phyloP scores from a whole-genome alignment of 805 yeast species.

The Yamadazyma akitaensis region DNA sequence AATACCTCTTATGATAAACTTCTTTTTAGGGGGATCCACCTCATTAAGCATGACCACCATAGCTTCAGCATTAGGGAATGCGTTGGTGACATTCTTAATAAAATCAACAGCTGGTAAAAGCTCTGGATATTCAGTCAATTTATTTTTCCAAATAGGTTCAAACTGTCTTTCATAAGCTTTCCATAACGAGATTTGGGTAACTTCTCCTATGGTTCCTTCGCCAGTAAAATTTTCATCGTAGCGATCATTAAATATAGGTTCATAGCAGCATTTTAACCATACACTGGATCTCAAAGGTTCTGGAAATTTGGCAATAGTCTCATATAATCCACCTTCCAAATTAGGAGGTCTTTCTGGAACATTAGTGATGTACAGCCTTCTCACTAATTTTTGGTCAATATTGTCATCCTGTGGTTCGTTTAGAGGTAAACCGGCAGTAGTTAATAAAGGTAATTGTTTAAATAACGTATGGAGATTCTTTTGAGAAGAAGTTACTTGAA shows the following conservation, averaged over 20 bases:
- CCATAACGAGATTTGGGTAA: conserved; percentile 95
- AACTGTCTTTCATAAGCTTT: conserved; percentile 89
- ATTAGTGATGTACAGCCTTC: conserved; percentile 44
- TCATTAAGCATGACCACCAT: conserved; percentile 73
- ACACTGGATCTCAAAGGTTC: conserved; percentile 92
- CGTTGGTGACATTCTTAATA: conserved; percentile 87
- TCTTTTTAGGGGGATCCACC: conserved; percentile 52
- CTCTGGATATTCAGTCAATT: conserved; percentile 26
- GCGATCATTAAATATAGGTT: conserved; percentile 43
- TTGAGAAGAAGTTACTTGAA: conserved; percentile 46
- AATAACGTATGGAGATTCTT: conserved; percentile 51
- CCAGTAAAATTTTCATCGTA: conserved; percentile 15
- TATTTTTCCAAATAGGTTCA: conserved; percentile 53
- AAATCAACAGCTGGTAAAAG: conserved; percentile 94
- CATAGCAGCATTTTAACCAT: conserved; percentile 92
- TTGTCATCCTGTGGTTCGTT: conserved; percentile 28
- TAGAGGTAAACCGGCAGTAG: conserved; percentile 29
- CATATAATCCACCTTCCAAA: conserved; percentile 51
- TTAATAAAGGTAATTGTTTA: conserved; percentile 60
- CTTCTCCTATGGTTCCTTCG: conserved; percentile 55
- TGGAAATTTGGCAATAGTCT: conserved; percentile 58
- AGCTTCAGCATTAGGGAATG: conserved; percentile 85
- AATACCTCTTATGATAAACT: conserved; percentile 90
- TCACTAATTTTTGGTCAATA: conserved; percentile 38
- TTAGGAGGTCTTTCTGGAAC: conserved; percentile 67